Percentiles rank a stretch among this genome's conserved stretches.
Evolutionary conservation across 345 rosid genomes (phyloP).

Genomic region (Eucalyptus rudis): DNA sequence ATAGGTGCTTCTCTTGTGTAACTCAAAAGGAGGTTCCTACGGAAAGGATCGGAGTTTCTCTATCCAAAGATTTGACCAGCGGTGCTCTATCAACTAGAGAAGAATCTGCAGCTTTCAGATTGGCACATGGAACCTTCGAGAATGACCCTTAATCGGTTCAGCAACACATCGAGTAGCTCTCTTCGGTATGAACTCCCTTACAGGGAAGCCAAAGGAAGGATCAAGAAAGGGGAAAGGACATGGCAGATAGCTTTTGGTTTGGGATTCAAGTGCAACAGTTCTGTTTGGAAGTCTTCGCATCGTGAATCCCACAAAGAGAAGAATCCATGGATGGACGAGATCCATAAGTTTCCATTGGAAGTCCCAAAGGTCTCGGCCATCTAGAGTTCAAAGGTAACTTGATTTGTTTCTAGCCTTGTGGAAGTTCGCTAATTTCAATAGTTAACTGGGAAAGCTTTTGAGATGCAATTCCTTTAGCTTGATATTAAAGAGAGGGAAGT

Average conservation of each 20-base stretch:
- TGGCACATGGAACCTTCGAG: conserved; percentile 63
- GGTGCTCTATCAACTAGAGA: conserved; percentile 38
- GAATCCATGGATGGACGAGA: conserved; percentile 43
- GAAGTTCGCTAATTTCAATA: background rate
- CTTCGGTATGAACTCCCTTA: conserved; percentile 48
- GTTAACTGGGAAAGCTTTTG: background rate
- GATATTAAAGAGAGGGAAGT: background rate
- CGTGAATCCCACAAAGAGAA: conserved; percentile 30
- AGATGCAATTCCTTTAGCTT: background rate
- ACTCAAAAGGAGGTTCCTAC: conserved; percentile 31
- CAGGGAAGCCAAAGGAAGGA: conserved; percentile 46
- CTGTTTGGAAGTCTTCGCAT: conserved; percentile 44
- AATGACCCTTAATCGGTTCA: conserved; percentile 39
- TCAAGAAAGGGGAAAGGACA: conserved; percentile 28
- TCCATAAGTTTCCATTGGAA: conserved; percentile 27
- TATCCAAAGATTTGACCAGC: conserved; percentile 39
- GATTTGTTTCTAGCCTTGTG: background rate
- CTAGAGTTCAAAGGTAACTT: background rate
- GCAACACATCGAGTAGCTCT: conserved; percentile 50
- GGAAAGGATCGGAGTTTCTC: conserved; percentile 27
- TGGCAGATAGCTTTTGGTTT: conserved; percentile 66
- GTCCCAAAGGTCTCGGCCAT: conserved; percentile 18
- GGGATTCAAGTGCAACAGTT: conserved; percentile 53
- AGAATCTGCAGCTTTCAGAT: conserved; percentile 34
- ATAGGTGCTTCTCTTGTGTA: conserved; percentile 30